Evolutionary conservation across 768 basidiomycete genomes (phyloP).

Genomic region (Ramaria sp.): DNA sequence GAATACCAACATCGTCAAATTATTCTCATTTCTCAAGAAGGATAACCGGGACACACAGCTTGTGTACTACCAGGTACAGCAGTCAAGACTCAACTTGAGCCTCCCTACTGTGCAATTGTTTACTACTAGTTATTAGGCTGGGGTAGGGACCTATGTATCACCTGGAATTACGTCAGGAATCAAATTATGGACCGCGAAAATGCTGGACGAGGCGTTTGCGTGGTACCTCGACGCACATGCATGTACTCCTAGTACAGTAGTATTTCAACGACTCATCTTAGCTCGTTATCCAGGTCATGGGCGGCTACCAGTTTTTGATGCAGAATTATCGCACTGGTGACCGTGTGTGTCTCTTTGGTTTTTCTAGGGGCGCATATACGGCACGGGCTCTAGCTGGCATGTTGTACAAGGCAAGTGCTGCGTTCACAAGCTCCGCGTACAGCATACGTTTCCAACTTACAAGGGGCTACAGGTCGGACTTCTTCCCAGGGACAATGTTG

Average conservation of each 20-base stretch:
- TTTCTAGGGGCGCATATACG: conserved; percentile 63
- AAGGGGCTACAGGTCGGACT: conserved; percentile 47
- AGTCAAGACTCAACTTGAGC: not conserved
- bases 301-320: conserved; percentile 73
- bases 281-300: conserved; percentile 29
- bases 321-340: conserved; percentile 65
- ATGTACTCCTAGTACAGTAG: not conserved
- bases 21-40: conserved; percentile 59
- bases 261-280: not conserved
- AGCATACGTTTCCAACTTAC: not conserved
- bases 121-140: conserved; percentile 23
- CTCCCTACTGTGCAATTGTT: not conserved
- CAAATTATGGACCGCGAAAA: conserved; percentile 45
- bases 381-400: conserved; percentile 67
- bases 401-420: conserved; percentile 45
- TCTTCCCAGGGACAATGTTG: conserved; percentile 50
- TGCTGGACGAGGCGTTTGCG: conserved; percentile 60
- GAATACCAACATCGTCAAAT: conserved; percentile 63
- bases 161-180: conserved; percentile 60
- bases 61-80: conserved; percentile 58
- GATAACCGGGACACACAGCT: conserved; percentile 44
- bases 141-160: conserved; percentile 40
- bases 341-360: conserved; percentile 68
- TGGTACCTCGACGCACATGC: conserved; percentile 61
- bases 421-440: not conserved